These are phyloP conservation scores for Mariannaea sp. DNA, from an alignment of 2,329 filamentous ascomycete genomes.

Conservation along the genomic window DNA sequence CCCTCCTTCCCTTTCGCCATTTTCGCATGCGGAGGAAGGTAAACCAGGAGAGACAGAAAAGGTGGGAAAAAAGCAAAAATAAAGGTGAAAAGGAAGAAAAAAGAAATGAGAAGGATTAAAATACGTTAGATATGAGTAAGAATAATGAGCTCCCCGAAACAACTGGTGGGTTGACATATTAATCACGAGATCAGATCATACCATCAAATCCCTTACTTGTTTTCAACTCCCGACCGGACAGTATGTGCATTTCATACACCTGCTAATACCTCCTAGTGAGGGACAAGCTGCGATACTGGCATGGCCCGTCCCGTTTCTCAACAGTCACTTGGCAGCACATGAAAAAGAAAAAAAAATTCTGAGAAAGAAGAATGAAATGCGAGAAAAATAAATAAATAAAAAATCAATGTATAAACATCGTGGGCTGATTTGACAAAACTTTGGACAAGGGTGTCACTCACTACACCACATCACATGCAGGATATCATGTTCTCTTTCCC, in stretches of 20 bases:
- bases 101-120: not conserved
- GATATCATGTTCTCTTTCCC: slow-evolving; percentile 7
- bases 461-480: slow-evolving; percentile 17
- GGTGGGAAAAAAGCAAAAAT: not conserved
- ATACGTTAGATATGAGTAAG: not conserved
- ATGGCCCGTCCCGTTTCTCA: too few relatives aligned
- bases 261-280: too few relatives aligned
- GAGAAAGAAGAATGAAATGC: not conserved
- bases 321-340: too few relatives aligned
- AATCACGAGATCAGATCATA: too few relatives aligned
- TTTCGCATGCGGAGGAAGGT: too few relatives aligned
- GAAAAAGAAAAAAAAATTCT: too few relatives aligned
- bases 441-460: slow-evolving; percentile 15
- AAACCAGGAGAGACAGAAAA: not conserved
- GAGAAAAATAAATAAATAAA: not conserved
- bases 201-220: too few relatives aligned
- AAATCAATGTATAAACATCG: not conserved
- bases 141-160: too few relatives aligned
- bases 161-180: too few relatives aligned
- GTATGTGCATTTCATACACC: too few relatives aligned
- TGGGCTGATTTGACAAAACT: slow-evolving; percentile 13
- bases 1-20: not conserved
- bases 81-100: not conserved
- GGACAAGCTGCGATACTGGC: too few relatives aligned
- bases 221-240: too few relatives aligned